Conservation (phyloP, 2,329 filamentous ascomycete genomes). For the Coccinonectria pachysandricola region DNA sequence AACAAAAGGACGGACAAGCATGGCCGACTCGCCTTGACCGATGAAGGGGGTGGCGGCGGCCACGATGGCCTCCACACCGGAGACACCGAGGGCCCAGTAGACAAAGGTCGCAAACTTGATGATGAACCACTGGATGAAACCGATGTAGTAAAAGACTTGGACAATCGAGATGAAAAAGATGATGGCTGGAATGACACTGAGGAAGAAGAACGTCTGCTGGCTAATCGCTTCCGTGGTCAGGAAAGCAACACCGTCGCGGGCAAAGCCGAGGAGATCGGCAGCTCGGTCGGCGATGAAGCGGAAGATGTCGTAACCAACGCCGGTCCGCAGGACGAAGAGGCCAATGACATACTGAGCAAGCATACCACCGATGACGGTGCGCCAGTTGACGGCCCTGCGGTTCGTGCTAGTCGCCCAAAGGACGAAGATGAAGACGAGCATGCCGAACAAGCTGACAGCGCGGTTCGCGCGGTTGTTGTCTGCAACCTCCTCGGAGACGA, state of each 20-base stretch:
- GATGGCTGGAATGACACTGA: constrained; percentile 75
- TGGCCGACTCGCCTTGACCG: constrained; percentile 86
- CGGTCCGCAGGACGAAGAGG: constrained; percentile 75
- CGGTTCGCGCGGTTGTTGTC: constrained; percentile 76
- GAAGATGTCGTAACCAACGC: constrained; percentile 82
- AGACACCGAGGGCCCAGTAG: constrained; percentile 81
- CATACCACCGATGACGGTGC: constrained; percentile 82
- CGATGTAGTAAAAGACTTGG: constrained; percentile 72
- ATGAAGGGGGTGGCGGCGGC: constrained; percentile 90
- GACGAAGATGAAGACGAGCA: constrained; percentile 55
- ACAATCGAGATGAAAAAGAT: constrained; percentile 96
- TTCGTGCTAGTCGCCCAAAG: constrained; percentile 66
- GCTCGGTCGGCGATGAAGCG: constrained; percentile 73
- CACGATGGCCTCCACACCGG: constrained; percentile 86
- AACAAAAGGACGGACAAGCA: constrained; percentile 83
- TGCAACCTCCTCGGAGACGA: constrained; percentile 57
- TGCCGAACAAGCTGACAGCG: constrained; percentile 69
- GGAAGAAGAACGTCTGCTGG: constrained; percentile 56
- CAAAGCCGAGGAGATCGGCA: constrained; percentile 64
- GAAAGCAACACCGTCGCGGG: constrained; percentile 62
- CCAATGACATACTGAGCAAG: constrained; percentile 79
- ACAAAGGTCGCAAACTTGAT: constrained; percentile 81
- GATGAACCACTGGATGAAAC: constrained; percentile 81
- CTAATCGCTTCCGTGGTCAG: constrained; percentile 39
- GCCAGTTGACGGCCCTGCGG: constrained; percentile 55